Conservation (phyloP, 495 filamentous ascomycete genomes). For the Cryomyces minteri region DNA sequence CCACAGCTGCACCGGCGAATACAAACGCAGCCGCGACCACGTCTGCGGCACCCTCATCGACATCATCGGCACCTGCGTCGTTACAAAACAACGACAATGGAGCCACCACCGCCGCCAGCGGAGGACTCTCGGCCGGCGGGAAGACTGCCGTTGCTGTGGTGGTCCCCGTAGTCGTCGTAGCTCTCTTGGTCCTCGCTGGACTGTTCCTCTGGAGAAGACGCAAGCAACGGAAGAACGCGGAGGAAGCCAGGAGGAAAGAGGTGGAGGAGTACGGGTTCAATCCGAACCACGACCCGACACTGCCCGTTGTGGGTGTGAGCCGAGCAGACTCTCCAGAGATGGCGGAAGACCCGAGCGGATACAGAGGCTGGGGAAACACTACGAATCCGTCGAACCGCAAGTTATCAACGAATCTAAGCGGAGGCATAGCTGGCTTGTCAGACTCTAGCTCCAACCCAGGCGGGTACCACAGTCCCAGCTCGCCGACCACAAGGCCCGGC, state of each 20-base stretch:
- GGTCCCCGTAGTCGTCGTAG: constrained; percentile 78
- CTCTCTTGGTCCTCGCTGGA: constrained; percentile 53
- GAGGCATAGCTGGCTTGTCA: constrained; percentile 52
- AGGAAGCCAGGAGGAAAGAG: constrained; percentile 79
- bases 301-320: constrained; percentile 38
- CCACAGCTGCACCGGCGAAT: constrained; percentile 2
- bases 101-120: constrained; percentile 1
- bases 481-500: constrained; percentile 45
- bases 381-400: constrained; percentile 56
- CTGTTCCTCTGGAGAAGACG: constrained; percentile 77
- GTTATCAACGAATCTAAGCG: constrained; percentile 72
- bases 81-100: constrained; percentile 3
- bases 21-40: constrained; percentile 2
- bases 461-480: constrained; percentile 38
- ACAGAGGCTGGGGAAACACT: constrained; percentile 90
- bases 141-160: constrained; percentile 88
- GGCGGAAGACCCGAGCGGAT: constrained; percentile 50
- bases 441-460: constrained; percentile 38
- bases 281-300: constrained; percentile 76
- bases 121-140: constrained; percentile 38
- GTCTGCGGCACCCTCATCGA: constrained; percentile 1
- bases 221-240: constrained; percentile 66
- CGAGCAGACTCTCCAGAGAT: constrained; percentile 27
- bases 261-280: constrained; percentile 95
- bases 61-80: constrained; percentile 5